phyloP scores from a whole-genome alignment of 495 filamentous ascomycete genomes.

The Neurospora sp. region DNA sequence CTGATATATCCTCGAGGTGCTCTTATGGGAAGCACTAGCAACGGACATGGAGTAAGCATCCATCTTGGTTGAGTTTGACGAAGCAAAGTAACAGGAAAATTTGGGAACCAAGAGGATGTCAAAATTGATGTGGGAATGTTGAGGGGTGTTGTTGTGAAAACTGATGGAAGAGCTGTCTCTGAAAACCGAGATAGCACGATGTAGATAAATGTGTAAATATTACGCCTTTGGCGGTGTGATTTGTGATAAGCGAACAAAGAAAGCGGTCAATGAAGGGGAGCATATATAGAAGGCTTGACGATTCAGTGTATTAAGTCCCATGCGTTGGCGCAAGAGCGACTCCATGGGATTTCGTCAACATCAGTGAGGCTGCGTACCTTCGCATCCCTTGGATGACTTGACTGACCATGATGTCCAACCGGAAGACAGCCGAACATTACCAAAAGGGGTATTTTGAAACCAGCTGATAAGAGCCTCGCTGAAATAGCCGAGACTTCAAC shows the following conservation, averaged over 20 bases:
- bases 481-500: neutral
- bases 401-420: neutral
- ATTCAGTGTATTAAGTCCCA: neutral
- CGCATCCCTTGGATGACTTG: neutral
- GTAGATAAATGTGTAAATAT: neutral
- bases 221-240: neutral
- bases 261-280: neutral
- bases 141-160: neutral
- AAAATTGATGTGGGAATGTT: neutral
- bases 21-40: conserved; percentile 30
- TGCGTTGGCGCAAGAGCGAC: neutral
- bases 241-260: neutral
- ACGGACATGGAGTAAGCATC: conserved; percentile 41
- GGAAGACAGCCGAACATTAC: neutral
- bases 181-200: neutral
- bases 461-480: neutral
- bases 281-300: neutral
- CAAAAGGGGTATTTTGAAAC: neutral
- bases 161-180: neutral
- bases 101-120: neutral
- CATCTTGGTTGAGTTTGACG: conserved; percentile 22
- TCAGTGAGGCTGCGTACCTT: neutral
- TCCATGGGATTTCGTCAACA: neutral
- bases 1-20: conserved; percentile 37
- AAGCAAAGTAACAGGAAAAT: neutral